Evolutionary conservation across 2,329 filamentous ascomycete species (phyloP).

Genomic region (Trichoderma hamatum): DNA sequence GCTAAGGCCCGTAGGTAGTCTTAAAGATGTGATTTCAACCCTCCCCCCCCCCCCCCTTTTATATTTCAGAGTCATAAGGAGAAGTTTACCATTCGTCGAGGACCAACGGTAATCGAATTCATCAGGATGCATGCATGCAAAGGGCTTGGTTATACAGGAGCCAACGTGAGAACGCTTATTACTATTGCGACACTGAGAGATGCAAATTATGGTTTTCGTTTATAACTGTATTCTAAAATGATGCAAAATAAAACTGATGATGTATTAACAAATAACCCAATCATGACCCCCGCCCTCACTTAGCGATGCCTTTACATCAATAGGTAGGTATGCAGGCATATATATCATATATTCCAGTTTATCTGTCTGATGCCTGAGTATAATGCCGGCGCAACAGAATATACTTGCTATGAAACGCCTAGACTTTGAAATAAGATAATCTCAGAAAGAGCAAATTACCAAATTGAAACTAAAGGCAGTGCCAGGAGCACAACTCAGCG

Average conservation of each 20-base stretch:
- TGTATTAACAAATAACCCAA: conserved; percentile 22
- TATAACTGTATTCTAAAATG: conserved; percentile 15
- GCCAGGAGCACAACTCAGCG: conserved; percentile 3
- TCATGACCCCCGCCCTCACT: not conserved
- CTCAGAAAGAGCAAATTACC: not conserved
- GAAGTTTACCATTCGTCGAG: not conserved
- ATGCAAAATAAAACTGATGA: conserved; percentile 15
- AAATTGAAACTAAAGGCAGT: not conserved
- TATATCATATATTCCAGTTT: conserved; percentile 21
- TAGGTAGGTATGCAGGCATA: conserved; percentile 15
- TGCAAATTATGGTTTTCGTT: not conserved
- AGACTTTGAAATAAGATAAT: conserved; percentile 6
- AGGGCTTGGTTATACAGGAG: not conserved
- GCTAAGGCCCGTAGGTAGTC: not conserved
- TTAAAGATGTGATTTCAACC: not conserved
- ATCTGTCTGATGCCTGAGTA: not conserved
- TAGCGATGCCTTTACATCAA: conserved; percentile 18
- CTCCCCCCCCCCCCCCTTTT: too few relatives aligned
- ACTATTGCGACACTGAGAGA: not conserved
- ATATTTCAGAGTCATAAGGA: too few relatives aligned
- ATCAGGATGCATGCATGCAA: not conserved
- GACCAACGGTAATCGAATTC: not conserved
- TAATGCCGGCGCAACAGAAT: not conserved
- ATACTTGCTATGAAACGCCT: not conserved
- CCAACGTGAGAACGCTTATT: not conserved